A percentile compares a stretch with the other conserved stretches of the same genome.
Conservation (phyloP, 805 yeast genomes). For the Ogataea ramenticola region DNA sequence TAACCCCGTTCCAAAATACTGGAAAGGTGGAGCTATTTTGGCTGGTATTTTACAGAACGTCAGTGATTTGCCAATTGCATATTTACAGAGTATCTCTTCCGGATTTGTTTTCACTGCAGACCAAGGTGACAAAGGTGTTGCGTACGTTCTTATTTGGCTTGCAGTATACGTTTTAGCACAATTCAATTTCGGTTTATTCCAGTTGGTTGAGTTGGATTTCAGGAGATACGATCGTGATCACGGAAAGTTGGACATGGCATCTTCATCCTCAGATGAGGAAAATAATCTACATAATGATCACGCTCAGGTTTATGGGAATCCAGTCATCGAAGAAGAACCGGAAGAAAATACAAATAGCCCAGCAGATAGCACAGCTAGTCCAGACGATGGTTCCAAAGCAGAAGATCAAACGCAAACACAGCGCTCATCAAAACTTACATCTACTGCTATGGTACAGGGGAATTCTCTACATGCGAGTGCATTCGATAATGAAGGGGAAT, state of each 20-base stretch:
- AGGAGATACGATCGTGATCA: conserved; percentile 8
- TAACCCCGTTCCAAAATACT: conserved; percentile 50
- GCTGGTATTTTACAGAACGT: conserved; percentile 73
- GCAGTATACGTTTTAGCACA: conserved; percentile 46
- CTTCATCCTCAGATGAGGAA: neutral
- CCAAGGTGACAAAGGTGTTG: conserved; percentile 31
- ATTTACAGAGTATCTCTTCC: conserved; percentile 54
- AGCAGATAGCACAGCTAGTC: too few species aligned
- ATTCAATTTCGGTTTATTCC: conserved; percentile 45
- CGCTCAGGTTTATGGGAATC: neutral
- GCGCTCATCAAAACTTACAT: too few species aligned
- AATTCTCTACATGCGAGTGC: too few species aligned
- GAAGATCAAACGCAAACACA: too few species aligned
- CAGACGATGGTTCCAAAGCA: too few species aligned
- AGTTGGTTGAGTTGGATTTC: conserved; percentile 45
- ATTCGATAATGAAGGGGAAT: conserved; percentile 1
- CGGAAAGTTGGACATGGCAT: neutral
- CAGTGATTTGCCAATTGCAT: conserved; percentile 73
- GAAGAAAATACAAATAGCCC: too few species aligned
- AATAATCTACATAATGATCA: neutral
- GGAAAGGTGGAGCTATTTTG: conserved; percentile 65
- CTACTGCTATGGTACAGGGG: too few species aligned
- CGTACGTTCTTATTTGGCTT: conserved; percentile 50
- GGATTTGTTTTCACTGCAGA: conserved; percentile 28
- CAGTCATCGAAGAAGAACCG: neutral